These are phyloP conservation scores for Mycena crocata DNA, from an alignment of 768 basidiomycete species.

Conservation along the genomic window DNA sequence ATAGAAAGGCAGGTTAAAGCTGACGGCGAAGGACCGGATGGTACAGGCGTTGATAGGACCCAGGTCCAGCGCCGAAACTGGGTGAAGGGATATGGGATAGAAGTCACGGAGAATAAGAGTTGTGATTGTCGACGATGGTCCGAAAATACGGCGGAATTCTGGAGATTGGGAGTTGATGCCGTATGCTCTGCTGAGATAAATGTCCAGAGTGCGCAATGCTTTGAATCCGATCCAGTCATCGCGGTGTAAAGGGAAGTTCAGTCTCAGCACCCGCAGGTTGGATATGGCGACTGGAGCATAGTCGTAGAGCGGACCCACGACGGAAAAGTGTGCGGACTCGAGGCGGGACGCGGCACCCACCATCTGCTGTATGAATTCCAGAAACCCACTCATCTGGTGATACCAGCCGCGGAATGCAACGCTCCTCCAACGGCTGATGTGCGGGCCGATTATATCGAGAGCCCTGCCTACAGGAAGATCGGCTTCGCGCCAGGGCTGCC, in stretches of 20 bases:
- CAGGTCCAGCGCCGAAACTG: background rate
- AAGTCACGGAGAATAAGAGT: slow-evolving; percentile 8
- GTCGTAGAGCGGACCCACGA: background rate
- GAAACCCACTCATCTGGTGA: background rate
- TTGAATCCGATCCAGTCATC: background rate
- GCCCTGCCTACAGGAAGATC: background rate
- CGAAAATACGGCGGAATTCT: background rate
- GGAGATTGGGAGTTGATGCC: background rate
- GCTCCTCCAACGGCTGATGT: slow-evolving; percentile 13
- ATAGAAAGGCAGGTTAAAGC: background rate
- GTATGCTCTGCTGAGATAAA: background rate
- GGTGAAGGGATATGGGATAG: background rate
- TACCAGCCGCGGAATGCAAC: background rate
- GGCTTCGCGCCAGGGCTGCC: background rate
- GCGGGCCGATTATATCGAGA: slow-evolving; percentile 1
- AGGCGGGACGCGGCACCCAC: background rate
- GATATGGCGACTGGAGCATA: background rate
- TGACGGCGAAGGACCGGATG: background rate
- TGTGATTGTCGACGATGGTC: background rate
- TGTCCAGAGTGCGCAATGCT: background rate
- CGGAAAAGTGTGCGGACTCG: background rate
- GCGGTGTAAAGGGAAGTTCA: background rate
- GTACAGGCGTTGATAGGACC: background rate
- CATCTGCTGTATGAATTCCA: background rate
- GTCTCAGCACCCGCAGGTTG: background rate